A percentile compares a stretch with the other conserved stretches of the same genome.
These are phyloP conservation scores for Paulownia fortunei DNA, from an alignment of 257 asterid species.

Conservation along the genomic window DNA sequence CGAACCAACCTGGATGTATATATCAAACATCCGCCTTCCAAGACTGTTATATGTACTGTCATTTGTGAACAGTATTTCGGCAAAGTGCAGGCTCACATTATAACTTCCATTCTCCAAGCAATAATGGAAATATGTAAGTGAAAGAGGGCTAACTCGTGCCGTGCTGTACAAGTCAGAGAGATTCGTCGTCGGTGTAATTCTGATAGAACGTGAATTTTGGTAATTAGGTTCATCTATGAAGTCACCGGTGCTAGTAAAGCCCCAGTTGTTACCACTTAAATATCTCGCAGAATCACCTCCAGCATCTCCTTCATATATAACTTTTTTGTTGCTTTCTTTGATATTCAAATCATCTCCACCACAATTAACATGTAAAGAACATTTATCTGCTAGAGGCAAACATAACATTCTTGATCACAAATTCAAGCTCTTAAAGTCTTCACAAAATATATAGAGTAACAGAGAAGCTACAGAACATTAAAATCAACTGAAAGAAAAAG, in stretches of 20 bases:
- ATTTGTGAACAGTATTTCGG: constrained; percentile 70
- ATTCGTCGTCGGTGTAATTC: constrained; percentile 33
- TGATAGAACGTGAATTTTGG: constrained; percentile 59
- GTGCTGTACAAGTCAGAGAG: constrained; percentile 67
- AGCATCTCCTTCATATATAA: constrained; percentile 73
- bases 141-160: constrained; percentile 83
- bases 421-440: neutral
- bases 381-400: constrained; percentile 60
- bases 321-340: constrained; percentile 47
- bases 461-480: neutral
- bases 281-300: constrained; percentile 67
- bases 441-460: neutral
- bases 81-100: constrained; percentile 73
- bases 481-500: neutral
- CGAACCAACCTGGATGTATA: constrained; percentile 75
- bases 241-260: constrained; percentile 87
- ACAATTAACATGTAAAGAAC: constrained; percentile 80
- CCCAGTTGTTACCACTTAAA: constrained; percentile 62
- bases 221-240: constrained; percentile 70
- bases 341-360: constrained; percentile 67
- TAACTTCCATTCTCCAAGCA: constrained; percentile 88
- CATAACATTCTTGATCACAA: constrained; percentile 30
- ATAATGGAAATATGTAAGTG: constrained; percentile 76
- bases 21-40: constrained; percentile 77
- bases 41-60: constrained; percentile 70